A percentile compares a stretch with the other conserved stretches of the same genome.
These are phyloP conservation scores for Phytophthora citricola DNA, from an alignment of 352 stramenopile species.

Conservation along the genomic window DNA sequence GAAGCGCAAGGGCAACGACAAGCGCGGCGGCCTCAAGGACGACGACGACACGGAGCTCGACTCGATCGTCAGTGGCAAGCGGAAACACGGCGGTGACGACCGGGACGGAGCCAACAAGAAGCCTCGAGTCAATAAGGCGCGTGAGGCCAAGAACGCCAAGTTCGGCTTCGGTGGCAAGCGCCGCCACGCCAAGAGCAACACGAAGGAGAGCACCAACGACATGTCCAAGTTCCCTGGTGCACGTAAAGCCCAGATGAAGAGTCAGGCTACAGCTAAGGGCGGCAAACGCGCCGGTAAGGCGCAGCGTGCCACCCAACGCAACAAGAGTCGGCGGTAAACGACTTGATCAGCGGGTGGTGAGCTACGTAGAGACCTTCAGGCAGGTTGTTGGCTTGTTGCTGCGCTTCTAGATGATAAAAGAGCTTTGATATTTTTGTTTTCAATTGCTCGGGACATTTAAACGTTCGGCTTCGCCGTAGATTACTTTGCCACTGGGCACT, in stretches of 20 bases:
- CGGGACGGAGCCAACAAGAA: conserved; percentile 69
- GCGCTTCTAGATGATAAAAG: conserved; percentile 38
- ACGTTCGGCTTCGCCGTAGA: background rate
- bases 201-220: conserved; percentile 84
- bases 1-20: conserved; percentile 84
- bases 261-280: conserved; percentile 47
- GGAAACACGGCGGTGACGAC: conserved; percentile 53
- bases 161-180: conserved; percentile 88
- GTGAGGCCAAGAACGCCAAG: conserved; percentile 83
- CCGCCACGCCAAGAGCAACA: conserved; percentile 79
- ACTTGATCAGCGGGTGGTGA: conserved; percentile 7
- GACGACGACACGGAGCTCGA: conserved; percentile 73
- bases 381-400: conserved; percentile 15
- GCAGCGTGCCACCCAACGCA: conserved; percentile 56
- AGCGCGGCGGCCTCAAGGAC: conserved; percentile 59
- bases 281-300: conserved; percentile 68
- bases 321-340: conserved; percentile 56
- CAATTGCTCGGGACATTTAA: background rate
- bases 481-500: conserved; percentile 14
- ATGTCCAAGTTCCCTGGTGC: conserved; percentile 67
- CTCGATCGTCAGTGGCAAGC: conserved; percentile 68
- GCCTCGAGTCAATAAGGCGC: conserved; percentile 68
- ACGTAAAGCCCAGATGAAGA: conserved; percentile 52
- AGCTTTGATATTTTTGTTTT: conserved; percentile 35
- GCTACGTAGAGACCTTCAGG: conserved; percentile 19